Conservation (phyloP, 148 eudicot genomes). For the Arctostaphylos glauca region DNA sequence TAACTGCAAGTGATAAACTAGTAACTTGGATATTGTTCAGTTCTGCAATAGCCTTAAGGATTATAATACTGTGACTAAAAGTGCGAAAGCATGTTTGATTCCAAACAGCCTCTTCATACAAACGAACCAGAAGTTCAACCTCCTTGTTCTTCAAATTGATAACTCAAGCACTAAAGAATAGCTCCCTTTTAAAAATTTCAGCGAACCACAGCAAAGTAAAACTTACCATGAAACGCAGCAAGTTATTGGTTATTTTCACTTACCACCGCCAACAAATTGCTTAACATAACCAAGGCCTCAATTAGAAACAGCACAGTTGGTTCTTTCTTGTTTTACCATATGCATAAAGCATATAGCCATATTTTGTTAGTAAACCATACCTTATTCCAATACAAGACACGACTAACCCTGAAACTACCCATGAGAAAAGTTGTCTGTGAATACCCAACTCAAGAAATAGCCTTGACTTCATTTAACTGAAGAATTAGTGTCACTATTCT, state of each 20-base stretch:
- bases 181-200: not conserved
- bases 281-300: not conserved
- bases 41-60: not conserved
- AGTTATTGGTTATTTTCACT: not conserved
- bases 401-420: not conserved
- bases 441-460: not conserved
- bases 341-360: not conserved
- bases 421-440: not conserved
- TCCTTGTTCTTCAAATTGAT: not conserved
- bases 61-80: not conserved
- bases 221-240: no score
- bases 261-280: not conserved
- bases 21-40: not conserved
- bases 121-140: not conserved
- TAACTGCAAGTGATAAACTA: not conserved
- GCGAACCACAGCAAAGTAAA: not conserved
- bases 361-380: not conserved
- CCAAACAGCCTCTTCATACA: not conserved
- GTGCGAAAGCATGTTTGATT: not conserved
- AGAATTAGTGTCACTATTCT: no score
- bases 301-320: not conserved
- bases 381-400: not conserved
- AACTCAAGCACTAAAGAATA: not conserved
- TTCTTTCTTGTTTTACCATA: not conserved
- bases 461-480: no score